phyloP scores from a whole-genome alignment of 1,284 basidiomycete genomes.

The Malassezia caprae region DNA sequence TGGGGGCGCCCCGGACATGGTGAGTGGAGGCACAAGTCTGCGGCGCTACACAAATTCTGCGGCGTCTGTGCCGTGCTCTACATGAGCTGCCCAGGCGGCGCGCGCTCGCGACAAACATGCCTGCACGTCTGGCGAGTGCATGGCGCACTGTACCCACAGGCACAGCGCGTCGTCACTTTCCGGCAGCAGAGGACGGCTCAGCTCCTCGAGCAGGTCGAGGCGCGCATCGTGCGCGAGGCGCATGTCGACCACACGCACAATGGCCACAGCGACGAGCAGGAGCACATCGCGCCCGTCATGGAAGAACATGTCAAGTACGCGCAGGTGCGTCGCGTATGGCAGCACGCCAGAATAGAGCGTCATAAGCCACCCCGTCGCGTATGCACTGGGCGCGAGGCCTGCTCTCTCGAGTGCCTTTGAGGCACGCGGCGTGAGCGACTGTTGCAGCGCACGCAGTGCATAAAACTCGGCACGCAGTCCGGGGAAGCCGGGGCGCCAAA shows the following conservation, averaged over 20 bases:
- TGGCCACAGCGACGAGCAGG: conserved; percentile 68
- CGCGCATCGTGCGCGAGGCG: background rate
- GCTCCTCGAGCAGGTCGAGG: conserved; percentile 11
- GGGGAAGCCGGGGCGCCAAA: conserved; percentile 90
- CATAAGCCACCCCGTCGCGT: conserved; percentile 99
- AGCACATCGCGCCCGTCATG: conserved; percentile 83
- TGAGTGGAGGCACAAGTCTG: background rate
- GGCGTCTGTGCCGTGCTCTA: background rate
- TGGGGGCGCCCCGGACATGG: background rate
- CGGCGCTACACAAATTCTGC: conserved; percentile 6
- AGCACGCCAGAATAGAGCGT: conserved; percentile 80
- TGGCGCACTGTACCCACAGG: conserved; percentile 26
- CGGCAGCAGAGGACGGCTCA: conserved; percentile 33
- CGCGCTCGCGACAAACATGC: background rate
- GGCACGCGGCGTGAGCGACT: conserved; percentile 76
- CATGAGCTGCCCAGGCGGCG: background rate
- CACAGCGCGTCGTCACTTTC: conserved; percentile 39
- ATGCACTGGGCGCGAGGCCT: conserved; percentile 81
- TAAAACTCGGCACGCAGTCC: conserved; percentile 88
- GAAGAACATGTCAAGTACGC: conserved; percentile 87
- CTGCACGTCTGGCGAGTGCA: conserved; percentile 5
- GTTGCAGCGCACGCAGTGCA: conserved; percentile 76
- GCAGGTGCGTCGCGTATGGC: conserved; percentile 87
- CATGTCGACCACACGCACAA: conserved; percentile 68
- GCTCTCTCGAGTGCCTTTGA: conserved; percentile 63